Conservation (phyloP, 345 rosid species). For the Clausena lansium region DNA sequence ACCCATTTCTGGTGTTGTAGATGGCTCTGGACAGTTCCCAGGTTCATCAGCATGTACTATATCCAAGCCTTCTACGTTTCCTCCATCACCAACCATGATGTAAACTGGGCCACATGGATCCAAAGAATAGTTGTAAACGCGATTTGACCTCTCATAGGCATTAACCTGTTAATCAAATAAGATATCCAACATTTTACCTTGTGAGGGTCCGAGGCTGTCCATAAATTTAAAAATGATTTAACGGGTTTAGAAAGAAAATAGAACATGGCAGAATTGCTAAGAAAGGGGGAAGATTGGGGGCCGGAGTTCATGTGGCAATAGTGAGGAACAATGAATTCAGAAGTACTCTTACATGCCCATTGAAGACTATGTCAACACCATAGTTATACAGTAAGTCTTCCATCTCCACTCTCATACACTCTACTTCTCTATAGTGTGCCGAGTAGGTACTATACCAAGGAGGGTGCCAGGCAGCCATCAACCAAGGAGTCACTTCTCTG, state of each 20-base stretch:
- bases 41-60: slow-evolving; percentile 78
- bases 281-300: not conserved
- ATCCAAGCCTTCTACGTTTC: slow-evolving; percentile 63
- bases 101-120: slow-evolving; percentile 86
- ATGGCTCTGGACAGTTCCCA: slow-evolving; percentile 69
- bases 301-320: not conserved
- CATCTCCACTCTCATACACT: slow-evolving; percentile 80
- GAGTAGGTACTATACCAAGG: slow-evolving; percentile 90
- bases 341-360: slow-evolving; percentile 58
- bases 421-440: slow-evolving; percentile 82
- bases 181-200: not conserved
- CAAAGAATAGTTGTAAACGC: slow-evolving; percentile 72
- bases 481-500: slow-evolving; percentile 82
- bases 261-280: not conserved
- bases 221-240: not conserved
- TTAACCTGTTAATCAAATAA: slow-evolving; percentile 53
- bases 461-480: slow-evolving; percentile 78
- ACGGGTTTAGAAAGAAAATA: not conserved
- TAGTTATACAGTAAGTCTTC: slow-evolving; percentile 64
- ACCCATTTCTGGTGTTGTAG: slow-evolving; percentile 55
- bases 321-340: not conserved
- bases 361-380: slow-evolving; percentile 75
- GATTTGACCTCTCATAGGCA: slow-evolving; percentile 92
- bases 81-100: slow-evolving; percentile 79
- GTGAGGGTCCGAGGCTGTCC: not conserved